Conservation (phyloP, 306 rosid genomes). For the Corylus avellana region DNA sequence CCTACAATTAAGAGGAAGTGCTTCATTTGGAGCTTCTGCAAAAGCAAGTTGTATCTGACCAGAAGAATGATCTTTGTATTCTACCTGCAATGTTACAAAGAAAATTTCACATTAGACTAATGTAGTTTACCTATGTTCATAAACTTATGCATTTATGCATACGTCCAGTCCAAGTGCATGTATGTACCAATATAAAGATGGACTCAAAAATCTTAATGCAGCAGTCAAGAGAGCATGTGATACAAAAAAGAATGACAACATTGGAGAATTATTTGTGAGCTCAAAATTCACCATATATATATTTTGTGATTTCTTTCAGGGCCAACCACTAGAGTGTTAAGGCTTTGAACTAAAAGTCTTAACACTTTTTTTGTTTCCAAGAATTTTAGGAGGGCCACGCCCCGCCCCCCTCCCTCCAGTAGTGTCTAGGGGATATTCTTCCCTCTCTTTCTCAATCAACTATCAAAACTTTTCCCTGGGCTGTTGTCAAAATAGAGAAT, state of each 20-base stretch:
- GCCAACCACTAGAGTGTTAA: no score
- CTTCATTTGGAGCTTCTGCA: conserved; percentile 95
- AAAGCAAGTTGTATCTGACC: conserved; percentile 66
- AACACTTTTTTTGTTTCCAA: no score
- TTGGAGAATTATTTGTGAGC: no score
- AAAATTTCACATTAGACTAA: conserved; percentile 15
- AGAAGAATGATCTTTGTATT: conserved; percentile 71
- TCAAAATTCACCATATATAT: no score
- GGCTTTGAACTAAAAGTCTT: no score
- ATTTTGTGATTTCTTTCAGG: no score
- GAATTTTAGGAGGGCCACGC: no score
- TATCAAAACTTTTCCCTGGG: not conserved
- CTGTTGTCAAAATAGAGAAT: not conserved
- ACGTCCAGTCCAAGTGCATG: not conserved
- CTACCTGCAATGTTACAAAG: conserved; percentile 58
- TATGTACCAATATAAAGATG: not conserved
- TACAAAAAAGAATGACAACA: not conserved
- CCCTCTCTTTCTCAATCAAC: not conserved
- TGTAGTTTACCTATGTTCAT: not conserved
- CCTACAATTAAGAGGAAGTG: conserved; percentile 94
- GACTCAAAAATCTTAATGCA: not conserved
- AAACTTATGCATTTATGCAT: not conserved
- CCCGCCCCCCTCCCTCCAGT: no score
- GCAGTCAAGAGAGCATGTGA: not conserved
- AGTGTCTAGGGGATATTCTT: no score